A percentile compares a stretch with the other conserved stretches of the same genome.
Conservation (phyloP, 768 basidiomycete genomes). For the Jaapia argillacea region DNA sequence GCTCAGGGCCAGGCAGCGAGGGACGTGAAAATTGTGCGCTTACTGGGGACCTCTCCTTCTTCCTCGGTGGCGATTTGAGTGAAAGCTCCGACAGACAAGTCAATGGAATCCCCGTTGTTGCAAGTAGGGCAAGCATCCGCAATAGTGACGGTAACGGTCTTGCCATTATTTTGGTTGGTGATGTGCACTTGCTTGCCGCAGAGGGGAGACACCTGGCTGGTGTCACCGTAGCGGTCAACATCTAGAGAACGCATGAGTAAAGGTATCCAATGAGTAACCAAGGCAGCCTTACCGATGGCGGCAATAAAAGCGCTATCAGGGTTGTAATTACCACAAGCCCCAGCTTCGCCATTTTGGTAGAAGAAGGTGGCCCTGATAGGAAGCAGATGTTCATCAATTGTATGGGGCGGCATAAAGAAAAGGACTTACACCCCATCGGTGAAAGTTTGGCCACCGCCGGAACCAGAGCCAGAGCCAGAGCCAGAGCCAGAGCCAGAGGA, state of each 20-base stretch:
- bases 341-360: slow-evolving; percentile 61
- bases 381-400: too few species aligned
- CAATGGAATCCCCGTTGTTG: slow-evolving; percentile 53
- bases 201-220: slow-evolving; percentile 33
- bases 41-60: slow-evolving; percentile 42
- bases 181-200: slow-evolving; percentile 64
- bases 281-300: slow-evolving; percentile 43
- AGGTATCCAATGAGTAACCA: background rate
- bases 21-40: background rate
- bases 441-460: slow-evolving; percentile 26
- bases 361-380: slow-evolving; percentile 61
- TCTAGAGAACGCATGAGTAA: slow-evolving; percentile 23
- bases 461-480: background rate
- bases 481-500: too few species aligned
- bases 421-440: too few species aligned
- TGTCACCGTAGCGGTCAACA: slow-evolving; percentile 38
- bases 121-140: slow-evolving; percentile 84
- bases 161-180: slow-evolving; percentile 48
- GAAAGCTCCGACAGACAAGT: slow-evolving; percentile 68
- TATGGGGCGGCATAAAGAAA: too few species aligned
- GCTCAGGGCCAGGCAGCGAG: background rate
- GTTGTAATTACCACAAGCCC: slow-evolving; percentile 65
- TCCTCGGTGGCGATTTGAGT: slow-evolving; percentile 33
- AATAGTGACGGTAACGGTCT: slow-evolving; percentile 52
- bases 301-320: slow-evolving; percentile 48